Base-by-base conservation (phyloP, 2,329 filamentous ascomycete species). In the Myriosclerotinia duriaeana region DNA sequence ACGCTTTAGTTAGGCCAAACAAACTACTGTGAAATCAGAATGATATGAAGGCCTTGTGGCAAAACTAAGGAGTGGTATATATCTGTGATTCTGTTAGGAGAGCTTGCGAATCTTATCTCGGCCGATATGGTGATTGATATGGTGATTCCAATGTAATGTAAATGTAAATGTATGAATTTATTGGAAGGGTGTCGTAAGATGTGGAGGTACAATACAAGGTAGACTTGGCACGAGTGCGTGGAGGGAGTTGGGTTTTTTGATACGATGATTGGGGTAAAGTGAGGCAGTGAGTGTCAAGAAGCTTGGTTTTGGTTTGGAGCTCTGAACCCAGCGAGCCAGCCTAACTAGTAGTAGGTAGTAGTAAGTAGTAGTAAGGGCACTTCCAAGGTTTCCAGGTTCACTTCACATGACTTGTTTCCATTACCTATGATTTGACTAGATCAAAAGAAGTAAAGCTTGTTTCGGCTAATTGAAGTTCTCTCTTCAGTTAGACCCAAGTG, bases 41-140 rank as follows among this genome's bases (percentile, higher is more conserved):
- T 58, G 63, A 55, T 53, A 55, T 46, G n/a, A 68, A 53, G 36
- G 48, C 53, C 26, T 64, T 59, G 58, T 68, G 67, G 67, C 65
- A 58, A 68, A 50, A 54, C 60, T 50, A 63, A 42, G 60, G 38
- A 61, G 26, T 55, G n/a, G 34, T 44, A 20, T 12, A 17, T 34
- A 44, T 56, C 12, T 55, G n/a, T n/a, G n/a, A n/a, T n/a, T n/a
- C n/a, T n/a, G 12, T 22, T 38, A 61, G 15, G 12, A 26, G 20
- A 61, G n/a, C 58, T 50, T 61, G 44, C 14, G 30, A 50, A 26
- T 17, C 12, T 38, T 50, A 26, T 50, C 20, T 26, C 2, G 12
- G 14, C 20, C 22, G 9, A 48, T 12, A 65, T 15, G 53, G 12
- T 36, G 17, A 58, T 38, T 17, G 9, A 48, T 12, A 65, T 15